Conservation (phyloP, 2,329 filamentous ascomycete species). For the Xylariaceae sp. region DNA sequence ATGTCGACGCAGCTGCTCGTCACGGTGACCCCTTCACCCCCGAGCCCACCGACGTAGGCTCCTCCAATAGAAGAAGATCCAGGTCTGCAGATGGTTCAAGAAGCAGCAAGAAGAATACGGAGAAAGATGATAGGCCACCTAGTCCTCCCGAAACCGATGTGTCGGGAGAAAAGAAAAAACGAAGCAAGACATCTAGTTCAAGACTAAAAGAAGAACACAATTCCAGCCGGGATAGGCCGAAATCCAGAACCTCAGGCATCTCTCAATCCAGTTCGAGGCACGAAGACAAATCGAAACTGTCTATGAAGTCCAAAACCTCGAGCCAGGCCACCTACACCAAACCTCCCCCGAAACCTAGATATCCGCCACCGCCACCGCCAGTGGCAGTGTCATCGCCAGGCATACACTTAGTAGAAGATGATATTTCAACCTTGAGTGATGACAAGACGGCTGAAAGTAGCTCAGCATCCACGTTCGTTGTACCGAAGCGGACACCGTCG, state of each 20-base stretch:
- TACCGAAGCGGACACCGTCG: constrained; percentile 40
- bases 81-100: constrained; percentile 50
- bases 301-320: constrained; percentile 57
- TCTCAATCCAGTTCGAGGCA: constrained; percentile 49
- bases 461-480: constrained; percentile 39
- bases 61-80: constrained; percentile 50
- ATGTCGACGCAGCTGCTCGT: constrained; percentile 40
- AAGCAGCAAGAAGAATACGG: constrained; percentile 45
- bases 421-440: constrained; percentile 37
- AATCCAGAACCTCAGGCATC: constrained; percentile 48
- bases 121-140: constrained; percentile 56
- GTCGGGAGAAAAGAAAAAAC: constrained; percentile 49
- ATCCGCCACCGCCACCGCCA: constrained; percentile 38
- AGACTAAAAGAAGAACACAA: constrained; percentile 43
- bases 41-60: constrained; percentile 70
- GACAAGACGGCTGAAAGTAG: constrained; percentile 35
- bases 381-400: constrained; percentile 38
- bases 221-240: constrained; percentile 42
- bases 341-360: constrained; percentile 35
- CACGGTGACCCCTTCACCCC: constrained; percentile 61
- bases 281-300: constrained; percentile 56
- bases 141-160: constrained; percentile 67
- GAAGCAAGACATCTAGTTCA: constrained; percentile 37
- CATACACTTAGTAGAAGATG: constrained; percentile 32
- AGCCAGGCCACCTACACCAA: constrained; percentile 60